phyloP scores from a whole-genome alignment of 495 filamentous ascomycete species.

The Neurospora sp. region DNA sequence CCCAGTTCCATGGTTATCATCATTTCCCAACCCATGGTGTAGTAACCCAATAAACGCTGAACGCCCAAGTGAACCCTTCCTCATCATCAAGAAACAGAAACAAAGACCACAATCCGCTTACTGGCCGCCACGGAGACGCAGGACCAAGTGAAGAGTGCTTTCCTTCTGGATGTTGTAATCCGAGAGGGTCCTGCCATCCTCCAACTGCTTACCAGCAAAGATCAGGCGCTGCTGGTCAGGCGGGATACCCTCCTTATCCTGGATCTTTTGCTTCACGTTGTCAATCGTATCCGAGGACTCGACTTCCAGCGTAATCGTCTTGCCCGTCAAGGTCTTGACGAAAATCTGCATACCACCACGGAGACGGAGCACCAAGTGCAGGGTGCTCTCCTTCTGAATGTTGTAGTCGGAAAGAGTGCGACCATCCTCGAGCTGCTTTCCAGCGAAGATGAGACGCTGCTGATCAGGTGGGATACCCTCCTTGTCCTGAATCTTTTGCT shows the following conservation, averaged over 20 bases:
- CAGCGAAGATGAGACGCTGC: conserved; percentile 97
- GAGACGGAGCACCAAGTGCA: conserved; percentile 92
- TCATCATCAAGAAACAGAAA: conserved; percentile 13
- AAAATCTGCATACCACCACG: conserved; percentile 98
- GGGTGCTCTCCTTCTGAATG: conserved; percentile 98
- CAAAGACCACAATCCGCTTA: conserved; percentile 28
- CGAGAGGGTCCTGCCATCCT: conserved; percentile 72
- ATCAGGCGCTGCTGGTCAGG: conserved; percentile 85
- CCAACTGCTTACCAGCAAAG: conserved; percentile 85
- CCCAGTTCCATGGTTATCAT: not conserved
- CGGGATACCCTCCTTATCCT: conserved; percentile 87
- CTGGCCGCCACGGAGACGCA: conserved; percentile 79
- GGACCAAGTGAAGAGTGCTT: conserved; percentile 76
- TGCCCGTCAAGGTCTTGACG: conserved; percentile 87
- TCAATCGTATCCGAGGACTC: conserved; percentile 87
- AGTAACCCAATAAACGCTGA: not conserved
- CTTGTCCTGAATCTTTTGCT: conserved; percentile 96
- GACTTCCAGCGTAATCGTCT: conserved; percentile 87
- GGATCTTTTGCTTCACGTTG: conserved; percentile 88
- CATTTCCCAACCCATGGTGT: not conserved
- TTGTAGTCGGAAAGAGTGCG: conserved; percentile 97
- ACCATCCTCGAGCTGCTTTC: conserved; percentile 68
- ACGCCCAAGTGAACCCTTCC: not conserved
- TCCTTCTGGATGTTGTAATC: conserved; percentile 97
- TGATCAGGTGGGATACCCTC: conserved; percentile 98